Evolutionary conservation across 2,329 filamentous ascomycete genomes (phyloP).

Genomic region (Trichophyton rubrum): DNA sequence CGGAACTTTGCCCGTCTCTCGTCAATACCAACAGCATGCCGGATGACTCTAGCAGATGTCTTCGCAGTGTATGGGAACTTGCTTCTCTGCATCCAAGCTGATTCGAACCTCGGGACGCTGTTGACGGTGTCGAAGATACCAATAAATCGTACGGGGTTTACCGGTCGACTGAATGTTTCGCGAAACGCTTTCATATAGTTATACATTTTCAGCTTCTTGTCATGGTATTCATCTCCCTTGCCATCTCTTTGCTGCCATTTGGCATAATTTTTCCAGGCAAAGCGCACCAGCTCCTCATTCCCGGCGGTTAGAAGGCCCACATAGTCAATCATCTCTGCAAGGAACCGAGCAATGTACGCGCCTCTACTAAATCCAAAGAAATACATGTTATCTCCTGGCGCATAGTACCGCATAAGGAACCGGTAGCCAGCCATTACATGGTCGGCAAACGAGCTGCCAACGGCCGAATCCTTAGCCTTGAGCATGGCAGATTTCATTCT

Average conservation of each 20-base stretch:
- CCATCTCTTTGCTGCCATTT: constrained; percentile 24
- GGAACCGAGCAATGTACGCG: constrained; percentile 42
- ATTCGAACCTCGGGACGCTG: constrained; percentile 30
- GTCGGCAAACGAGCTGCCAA: constrained; percentile 32
- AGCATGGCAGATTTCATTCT: constrained; percentile 13
- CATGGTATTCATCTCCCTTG: constrained; percentile 11
- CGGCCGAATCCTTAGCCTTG: constrained; percentile 13
- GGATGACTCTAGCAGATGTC: constrained; percentile 28
- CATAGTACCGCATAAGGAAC: constrained; percentile 46
- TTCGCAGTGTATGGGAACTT: constrained; percentile 19
- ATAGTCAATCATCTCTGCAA: constrained; percentile 41
- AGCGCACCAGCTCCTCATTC: constrained; percentile 43
- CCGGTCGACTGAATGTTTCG: constrained; percentile 37
- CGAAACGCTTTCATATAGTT: constrained; percentile 35
- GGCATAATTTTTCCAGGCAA: constrained; percentile 31
- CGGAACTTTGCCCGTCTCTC: constrained; percentile 46
- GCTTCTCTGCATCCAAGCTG: constrained; percentile 22
- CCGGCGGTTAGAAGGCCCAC: constrained; percentile 40
- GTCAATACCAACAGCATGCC: constrained; percentile 43
- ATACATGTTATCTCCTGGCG: constrained; percentile 40
- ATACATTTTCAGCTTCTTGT: constrained; percentile 11
- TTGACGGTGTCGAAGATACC: constrained; percentile 46
- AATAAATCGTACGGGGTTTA: constrained; percentile 40
- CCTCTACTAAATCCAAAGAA: constrained; percentile 46
- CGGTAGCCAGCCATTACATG: constrained; percentile 44